These are phyloP conservation scores for Diaporthe citriasiana DNA, from an alignment of 2,329 filamentous ascomycete genomes.

Conservation along the genomic window DNA sequence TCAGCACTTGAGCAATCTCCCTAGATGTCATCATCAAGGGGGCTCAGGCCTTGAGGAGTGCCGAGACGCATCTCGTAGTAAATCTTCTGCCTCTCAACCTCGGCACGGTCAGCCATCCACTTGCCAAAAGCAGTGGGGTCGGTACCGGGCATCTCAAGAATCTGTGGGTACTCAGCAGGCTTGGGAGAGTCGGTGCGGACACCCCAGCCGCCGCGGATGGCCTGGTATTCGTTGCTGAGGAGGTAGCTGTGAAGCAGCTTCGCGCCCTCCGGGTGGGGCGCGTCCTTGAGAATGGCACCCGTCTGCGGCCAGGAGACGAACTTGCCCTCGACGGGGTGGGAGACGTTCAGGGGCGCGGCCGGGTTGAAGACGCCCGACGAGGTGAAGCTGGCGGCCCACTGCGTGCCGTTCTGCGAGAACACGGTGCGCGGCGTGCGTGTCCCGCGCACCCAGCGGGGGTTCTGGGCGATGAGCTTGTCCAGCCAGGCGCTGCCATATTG, in stretches of 20 bases:
- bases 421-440: conserved; percentile 58
- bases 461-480: conserved; percentile 61
- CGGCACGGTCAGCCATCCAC: conserved; percentile 14
- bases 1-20: too few relatives aligned
- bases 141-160: conserved; percentile 6
- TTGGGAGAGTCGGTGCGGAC: neutral
- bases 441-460: conserved; percentile 68
- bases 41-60: neutral
- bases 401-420: conserved; percentile 48
- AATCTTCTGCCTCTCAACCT: conserved; percentile 4
- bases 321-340: conserved; percentile 53
- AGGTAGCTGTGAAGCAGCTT: conserved; percentile 65
- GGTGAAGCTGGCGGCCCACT: conserved; percentile 54
- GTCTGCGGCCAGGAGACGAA: conserved; percentile 65
- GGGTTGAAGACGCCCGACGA: conserved; percentile 44
- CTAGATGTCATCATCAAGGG: conserved; percentile 17
- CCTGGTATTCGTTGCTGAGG: conserved; percentile 58
- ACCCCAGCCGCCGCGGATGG: conserved; percentile 1
- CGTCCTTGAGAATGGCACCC: conserved; percentile 62
- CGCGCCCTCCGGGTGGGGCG: conserved; percentile 64
- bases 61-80: conserved; percentile 8
- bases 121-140: neutral
- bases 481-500: conserved; percentile 62
- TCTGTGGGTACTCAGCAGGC: conserved; percentile 9
- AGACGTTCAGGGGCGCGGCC: conserved; percentile 44